phyloP scores from a whole-genome alignment of 768 basidiomycete species.

The Cubamyces sp. region DNA sequence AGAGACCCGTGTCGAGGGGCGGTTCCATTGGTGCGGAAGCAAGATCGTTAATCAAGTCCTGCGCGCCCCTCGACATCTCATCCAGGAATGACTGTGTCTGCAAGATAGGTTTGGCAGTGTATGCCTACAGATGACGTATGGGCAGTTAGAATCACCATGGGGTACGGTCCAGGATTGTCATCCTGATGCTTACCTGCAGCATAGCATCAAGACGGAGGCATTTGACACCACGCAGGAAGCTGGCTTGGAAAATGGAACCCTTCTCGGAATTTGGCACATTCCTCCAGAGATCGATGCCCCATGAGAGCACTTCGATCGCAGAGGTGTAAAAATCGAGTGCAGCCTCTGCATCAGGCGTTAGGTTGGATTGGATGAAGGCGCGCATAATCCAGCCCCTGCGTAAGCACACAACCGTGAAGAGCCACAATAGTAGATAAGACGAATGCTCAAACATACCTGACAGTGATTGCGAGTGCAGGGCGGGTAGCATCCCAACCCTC shows the following conservation, averaged over 20 bases:
- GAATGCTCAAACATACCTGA: slow-evolving; percentile 37
- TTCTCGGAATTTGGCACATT: slow-evolving; percentile 43
- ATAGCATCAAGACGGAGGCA: slow-evolving; percentile 39
- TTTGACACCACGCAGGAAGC: slow-evolving; percentile 48
- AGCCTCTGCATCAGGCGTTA: slow-evolving; percentile 21
- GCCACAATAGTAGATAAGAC: not conserved
- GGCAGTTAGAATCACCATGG: not conserved
- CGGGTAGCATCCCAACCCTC: slow-evolving; percentile 37
- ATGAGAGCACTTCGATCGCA: slow-evolving; percentile 46
- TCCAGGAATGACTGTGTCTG: not conserved
- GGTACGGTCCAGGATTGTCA: too few relatives aligned
- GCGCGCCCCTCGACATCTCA: slow-evolving; percentile 6
- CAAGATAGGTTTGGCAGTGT: not conserved
- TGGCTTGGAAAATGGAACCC: slow-evolving; percentile 47
- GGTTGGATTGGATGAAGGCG: slow-evolving; percentile 37
- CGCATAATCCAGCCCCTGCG: slow-evolving; percentile 46
- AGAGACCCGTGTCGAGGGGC: not conserved
- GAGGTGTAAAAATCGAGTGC: slow-evolving; percentile 42
- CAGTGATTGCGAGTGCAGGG: slow-evolving; percentile 42
- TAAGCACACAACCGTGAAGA: not conserved
- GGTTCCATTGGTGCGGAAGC: not conserved
- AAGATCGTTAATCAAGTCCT: slow-evolving; percentile 3
- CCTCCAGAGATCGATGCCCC: slow-evolving; percentile 44
- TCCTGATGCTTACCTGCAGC: slow-evolving; percentile 41
- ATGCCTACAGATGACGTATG: not conserved